Evolutionary conservation across 768 basidiomycete species (phyloP), one percentile per base, ranked within the genome.

Genomic region (Lactifluus subvellereus): DNA sequence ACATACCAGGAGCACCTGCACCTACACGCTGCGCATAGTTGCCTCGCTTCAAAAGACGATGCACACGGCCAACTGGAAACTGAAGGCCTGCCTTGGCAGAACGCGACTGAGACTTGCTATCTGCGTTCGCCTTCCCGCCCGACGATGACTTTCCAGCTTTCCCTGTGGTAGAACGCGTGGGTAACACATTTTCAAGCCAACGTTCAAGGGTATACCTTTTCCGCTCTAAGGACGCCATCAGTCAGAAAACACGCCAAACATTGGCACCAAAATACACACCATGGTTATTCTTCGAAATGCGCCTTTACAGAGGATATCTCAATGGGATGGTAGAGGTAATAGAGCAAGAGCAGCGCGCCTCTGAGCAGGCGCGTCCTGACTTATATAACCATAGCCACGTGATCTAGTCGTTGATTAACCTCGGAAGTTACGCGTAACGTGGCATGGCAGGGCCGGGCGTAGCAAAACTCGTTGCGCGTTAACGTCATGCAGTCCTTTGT

Each of bases 1-100:
- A 72, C 77, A 48, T 65, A 88, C 87, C 88, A 71, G 88, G 91
- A 68, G 93, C 90, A 75, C 91, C 91, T 63, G 86, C 85, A 73
- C 91, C 93, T 67, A 95, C 84, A 72, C 93, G 89, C 72, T 86
- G 86, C 42, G 89, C 86, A 68, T 91, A 91, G 78, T 89, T 89
- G 64, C 89, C 89, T 74, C 82, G 84, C 80, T 92, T 91, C 72
- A 94, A 74, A 66, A 89, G 81, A 81, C 91, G 88, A 74, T 93
- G 91, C 70, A 94, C 86, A 85, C 93, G 89, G 78, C 92, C 91
- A 71, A 95, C 93, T 47, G 92, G 93, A 76, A 89, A 89, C 73
- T 89, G 88, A 58, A 89, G 85, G 60, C 88, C 88, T 47, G 88
- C 87, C 71, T 82, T 84, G 45, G 85, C 81, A 16, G 88, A 89